Evolutionary conservation across 2,329 filamentous ascomycete species (phyloP).

Genomic region (Trichoderma sp.): DNA sequence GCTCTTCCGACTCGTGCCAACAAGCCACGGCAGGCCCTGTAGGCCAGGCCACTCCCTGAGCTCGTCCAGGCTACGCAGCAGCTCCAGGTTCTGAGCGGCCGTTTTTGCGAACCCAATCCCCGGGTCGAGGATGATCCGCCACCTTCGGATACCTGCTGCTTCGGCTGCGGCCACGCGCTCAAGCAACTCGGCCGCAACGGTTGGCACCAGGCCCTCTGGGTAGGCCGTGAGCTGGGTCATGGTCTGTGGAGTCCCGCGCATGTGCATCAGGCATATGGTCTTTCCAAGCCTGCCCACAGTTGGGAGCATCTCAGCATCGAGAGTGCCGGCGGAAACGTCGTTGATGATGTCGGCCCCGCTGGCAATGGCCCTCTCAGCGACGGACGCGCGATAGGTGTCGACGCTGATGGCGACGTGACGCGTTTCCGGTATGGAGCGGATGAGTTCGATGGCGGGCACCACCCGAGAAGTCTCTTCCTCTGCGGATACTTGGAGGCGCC

Average conservation of each 20-base stretch:
- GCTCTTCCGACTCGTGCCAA: conserved; percentile 84
- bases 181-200: conserved; percentile 68
- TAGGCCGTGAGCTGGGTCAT: conserved; percentile 75
- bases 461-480: conserved; percentile 78
- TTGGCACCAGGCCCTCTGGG: conserved; percentile 64
- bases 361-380: conserved; percentile 73
- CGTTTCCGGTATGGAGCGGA: conserved; percentile 67
- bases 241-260: conserved; percentile 81
- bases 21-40: conserved; percentile 77
- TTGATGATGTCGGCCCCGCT: conserved; percentile 93
- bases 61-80: conserved; percentile 68
- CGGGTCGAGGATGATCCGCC: conserved; percentile 93
- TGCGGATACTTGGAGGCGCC: conserved; percentile 65
- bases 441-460: conserved; percentile 73
- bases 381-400: conserved; percentile 86
- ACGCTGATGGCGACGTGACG: conserved; percentile 73
- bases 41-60: conserved; percentile 67
- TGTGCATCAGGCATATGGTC: conserved; percentile 87
- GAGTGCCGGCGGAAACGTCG: conserved; percentile 80
- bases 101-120: conserved; percentile 94
- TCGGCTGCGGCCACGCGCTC: conserved; percentile 73
- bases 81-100: conserved; percentile 74
- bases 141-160: conserved; percentile 78
- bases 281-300: conserved; percentile 77
- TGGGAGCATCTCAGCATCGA: conserved; percentile 80